Evolutionary conservation across 108 stramenopile genomes (phyloP).

Genomic region (Cyclotella sp.): DNA sequence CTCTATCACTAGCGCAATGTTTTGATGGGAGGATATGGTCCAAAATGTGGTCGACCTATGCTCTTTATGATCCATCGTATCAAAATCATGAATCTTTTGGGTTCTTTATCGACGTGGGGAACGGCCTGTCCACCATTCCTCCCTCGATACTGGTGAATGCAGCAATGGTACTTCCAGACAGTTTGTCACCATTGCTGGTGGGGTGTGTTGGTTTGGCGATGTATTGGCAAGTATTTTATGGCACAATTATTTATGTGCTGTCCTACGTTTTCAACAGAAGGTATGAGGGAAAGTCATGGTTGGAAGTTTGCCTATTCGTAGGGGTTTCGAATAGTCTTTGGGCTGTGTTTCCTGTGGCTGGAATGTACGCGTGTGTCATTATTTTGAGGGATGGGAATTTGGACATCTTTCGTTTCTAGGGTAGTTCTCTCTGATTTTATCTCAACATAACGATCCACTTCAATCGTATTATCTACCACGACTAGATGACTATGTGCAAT

Average conservation of each 20-base stretch:
- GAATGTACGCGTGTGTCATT: conserved; percentile 63
- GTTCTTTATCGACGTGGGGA: conserved; percentile 89
- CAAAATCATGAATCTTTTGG: conserved; percentile 87
- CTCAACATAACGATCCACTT: too few relatives aligned
- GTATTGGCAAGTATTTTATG: conserved; percentile 87
- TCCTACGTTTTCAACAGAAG: conserved; percentile 74
- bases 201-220: conserved; percentile 69
- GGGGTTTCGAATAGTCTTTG: conserved; percentile 78
- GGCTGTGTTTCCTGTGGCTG: conserved; percentile 74
- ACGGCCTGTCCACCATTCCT: conserved; percentile 80
- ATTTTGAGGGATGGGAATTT: conserved; percentile 71
- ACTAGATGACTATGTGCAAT: too few relatives aligned
- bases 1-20: conserved; percentile 50
- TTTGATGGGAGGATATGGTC: conserved; percentile 64
- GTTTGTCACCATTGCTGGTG: conserved; percentile 52
- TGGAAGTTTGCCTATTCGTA: conserved; percentile 73
- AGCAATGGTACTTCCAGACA: conserved; percentile 61
- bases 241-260: conserved; percentile 78
- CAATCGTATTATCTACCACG: too few relatives aligned
- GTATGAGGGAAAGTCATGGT: conserved; percentile 56
- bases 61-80: conserved; percentile 84
- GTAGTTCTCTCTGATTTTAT: background rate
- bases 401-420: conserved; percentile 51
- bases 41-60: conserved; percentile 86
- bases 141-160: conserved; percentile 75